Evolutionary conservation across 1,284 basidiomycete genomes (phyloP).

Genomic region (Fomitopsis betulina): DNA sequence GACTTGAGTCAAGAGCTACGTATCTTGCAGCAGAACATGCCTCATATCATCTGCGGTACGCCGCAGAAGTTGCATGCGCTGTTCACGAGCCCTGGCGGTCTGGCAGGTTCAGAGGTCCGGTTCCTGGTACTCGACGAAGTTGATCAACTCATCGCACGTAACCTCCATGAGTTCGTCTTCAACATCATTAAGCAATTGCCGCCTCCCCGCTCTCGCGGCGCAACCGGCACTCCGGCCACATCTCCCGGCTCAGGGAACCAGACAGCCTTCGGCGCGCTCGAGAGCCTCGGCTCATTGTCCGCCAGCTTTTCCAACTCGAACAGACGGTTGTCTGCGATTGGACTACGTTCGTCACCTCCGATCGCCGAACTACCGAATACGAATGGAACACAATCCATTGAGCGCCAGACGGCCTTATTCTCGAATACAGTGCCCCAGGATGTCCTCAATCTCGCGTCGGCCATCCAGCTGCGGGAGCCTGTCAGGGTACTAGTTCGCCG

Average conservation of each 20-base stretch:
- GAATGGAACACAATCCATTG: constrained; percentile 36
- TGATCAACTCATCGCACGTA: constrained; percentile 95
- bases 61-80: constrained; percentile 94
- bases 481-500: constrained; percentile 93
- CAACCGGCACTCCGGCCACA: constrained; percentile 32
- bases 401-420: constrained; percentile 95
- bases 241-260: constrained; percentile 32
- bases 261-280: constrained; percentile 47
- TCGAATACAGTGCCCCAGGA: constrained; percentile 94
- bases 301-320: constrained; percentile 51
- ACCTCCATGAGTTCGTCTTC: constrained; percentile 92
- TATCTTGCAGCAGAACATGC: constrained; percentile 83
- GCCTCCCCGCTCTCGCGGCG: constrained; percentile 69
- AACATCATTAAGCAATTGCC: constrained; percentile 90
- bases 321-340: constrained; percentile 56
- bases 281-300: constrained; percentile 36
- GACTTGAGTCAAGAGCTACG: constrained; percentile 79
- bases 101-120: constrained; percentile 79
- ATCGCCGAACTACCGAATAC: constrained; percentile 12
- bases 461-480: constrained; percentile 89
- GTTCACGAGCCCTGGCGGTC: constrained; percentile 75
- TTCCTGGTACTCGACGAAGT: constrained; percentile 96
- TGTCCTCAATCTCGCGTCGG: constrained; percentile 84
- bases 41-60: constrained; percentile 95
- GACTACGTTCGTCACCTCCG: constrained; percentile 26